Base-by-base conservation (phyloP, 306 rosid species). In the Quercus bicolor region DNA sequence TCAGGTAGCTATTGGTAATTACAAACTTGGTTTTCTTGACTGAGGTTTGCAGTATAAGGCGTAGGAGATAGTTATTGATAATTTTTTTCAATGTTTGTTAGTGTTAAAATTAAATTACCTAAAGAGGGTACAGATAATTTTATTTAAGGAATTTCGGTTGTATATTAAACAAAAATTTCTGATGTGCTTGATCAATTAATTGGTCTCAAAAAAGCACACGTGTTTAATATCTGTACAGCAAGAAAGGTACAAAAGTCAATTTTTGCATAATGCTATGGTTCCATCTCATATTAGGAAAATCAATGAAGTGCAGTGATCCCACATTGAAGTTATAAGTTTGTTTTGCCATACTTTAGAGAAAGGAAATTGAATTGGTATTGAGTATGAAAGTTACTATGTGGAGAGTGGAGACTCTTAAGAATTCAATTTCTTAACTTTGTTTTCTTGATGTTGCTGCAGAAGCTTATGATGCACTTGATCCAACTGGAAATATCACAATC, bases 401-500 rank as follows among this genome's bases (percentile, higher is more conserved):
- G 26, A 37, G 20, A 68, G 72, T 68, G 21, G 51, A 37, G 20
- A 68, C 37, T 68, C 57, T 31, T 51, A 51, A 79, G 78, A 61
- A 24, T 61, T 71, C 70, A 40, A 65, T 77, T 72, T 64, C n/a
- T 66, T 21, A 65, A 48, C 31, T 48, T 75, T 68, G 43, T 83
- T 43, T 72, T 11, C 48, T 61, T 73, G 69, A 59, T 80, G 16
- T 80, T 80, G 15, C 56, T 82, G 74, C 92, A 94, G 97, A 90
- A 69, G 98, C 99, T 55, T 93, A 93, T 77, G 97, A 95, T 85
- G 84, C 94, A 13, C 94, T 91, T 75, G 96, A 95, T 88, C 97
- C 98, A 78, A 87, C 79, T 54, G 99, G 99, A 70, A 95, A 95
- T 76, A 84, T 95, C 77, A 95, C 99, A 71, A 83, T 95, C 85